These are phyloP conservation scores for Dioscorea zingiberensis DNA, from an alignment of 106 monocot species.

Conservation along the genomic window DNA sequence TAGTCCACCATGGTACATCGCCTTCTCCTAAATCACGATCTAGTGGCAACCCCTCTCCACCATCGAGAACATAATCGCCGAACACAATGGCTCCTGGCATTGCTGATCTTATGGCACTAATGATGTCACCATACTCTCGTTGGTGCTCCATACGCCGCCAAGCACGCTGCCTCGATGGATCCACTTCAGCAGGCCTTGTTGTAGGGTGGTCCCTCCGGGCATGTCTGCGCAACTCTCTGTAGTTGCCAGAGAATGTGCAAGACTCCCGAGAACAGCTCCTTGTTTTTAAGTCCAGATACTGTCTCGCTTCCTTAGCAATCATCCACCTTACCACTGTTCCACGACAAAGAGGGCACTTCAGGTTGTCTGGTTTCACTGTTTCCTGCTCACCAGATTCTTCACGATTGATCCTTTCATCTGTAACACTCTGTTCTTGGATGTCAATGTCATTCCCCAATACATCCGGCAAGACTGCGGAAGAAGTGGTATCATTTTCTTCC, in stretches of 20 bases:
- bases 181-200: constrained; percentile 59
- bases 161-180: constrained; percentile 56
- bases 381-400: constrained; percentile 8
- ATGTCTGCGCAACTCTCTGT: constrained; percentile 64
- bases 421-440: constrained; percentile 11
- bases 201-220: constrained; percentile 62
- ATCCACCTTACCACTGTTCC: constrained; percentile 58
- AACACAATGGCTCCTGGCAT: constrained; percentile 77
- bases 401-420: constrained; percentile 11
- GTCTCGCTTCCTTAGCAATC: constrained; percentile 57
- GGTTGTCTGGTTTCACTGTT: constrained; percentile 5
- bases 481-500: constrained; percentile 7
- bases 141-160: constrained; percentile 71
- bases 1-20: constrained; percentile 54
- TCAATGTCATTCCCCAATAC: constrained; percentile 15
- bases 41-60: constrained; percentile 15
- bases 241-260: constrained; percentile 74
- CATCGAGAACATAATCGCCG: constrained; percentile 79
- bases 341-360: constrained; percentile 84
- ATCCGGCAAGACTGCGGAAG: background rate
- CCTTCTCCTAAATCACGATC: constrained; percentile 31
- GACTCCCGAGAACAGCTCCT: constrained; percentile 71
- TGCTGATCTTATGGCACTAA: constrained; percentile 70
- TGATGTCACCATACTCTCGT: constrained; percentile 63
- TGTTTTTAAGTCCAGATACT: constrained; percentile 60